These are phyloP conservation scores for Alternaria dauci DNA, from an alignment of 2,329 filamentous ascomycete species.

Conservation along the genomic window DNA sequence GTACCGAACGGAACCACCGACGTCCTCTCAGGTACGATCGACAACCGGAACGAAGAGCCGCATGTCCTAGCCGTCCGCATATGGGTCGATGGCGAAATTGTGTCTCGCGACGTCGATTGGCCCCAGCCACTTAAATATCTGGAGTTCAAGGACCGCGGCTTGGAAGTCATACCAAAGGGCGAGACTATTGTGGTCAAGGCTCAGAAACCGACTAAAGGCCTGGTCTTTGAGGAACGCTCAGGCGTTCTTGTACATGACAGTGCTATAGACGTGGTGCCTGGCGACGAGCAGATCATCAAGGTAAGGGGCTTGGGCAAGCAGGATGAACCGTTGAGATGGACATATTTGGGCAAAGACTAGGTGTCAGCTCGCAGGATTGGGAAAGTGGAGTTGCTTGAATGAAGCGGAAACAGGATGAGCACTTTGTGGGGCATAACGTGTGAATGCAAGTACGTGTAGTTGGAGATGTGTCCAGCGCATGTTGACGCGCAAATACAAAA, in stretches of 20 bases:
- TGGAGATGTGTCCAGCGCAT: slow-evolving; percentile 16
- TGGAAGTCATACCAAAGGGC: slow-evolving; percentile 55
- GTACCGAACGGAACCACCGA: slow-evolving; percentile 65
- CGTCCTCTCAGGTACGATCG: slow-evolving; percentile 59
- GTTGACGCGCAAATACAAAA: slow-evolving; percentile 10
- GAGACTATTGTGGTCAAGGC: slow-evolving; percentile 57
- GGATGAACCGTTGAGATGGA: slow-evolving; percentile 55
- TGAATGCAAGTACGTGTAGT: slow-evolving; percentile 1
- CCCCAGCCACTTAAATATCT: slow-evolving; percentile 69
- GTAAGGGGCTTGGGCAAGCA: slow-evolving; percentile 53
- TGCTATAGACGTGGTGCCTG: slow-evolving; percentile 66
- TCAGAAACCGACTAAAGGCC: slow-evolving; percentile 64
- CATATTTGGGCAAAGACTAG: slow-evolving; percentile 54
- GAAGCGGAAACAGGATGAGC: slow-evolving; percentile 5
- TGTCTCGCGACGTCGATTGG: slow-evolving; percentile 67
- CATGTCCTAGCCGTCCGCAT: slow-evolving; percentile 65
- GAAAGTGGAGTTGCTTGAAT: slow-evolving; percentile 8
- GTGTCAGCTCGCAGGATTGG: slow-evolving; percentile 14
- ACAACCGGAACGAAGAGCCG: slow-evolving; percentile 62
- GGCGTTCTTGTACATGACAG: slow-evolving; percentile 64
- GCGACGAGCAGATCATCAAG: slow-evolving; percentile 61
- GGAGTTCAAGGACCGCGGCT: slow-evolving; percentile 60
- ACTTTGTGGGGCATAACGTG: slow-evolving; percentile 1
- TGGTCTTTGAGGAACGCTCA: slow-evolving; percentile 67
- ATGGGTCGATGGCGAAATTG: slow-evolving; percentile 61